phyloP scores from a whole-genome alignment of 768 basidiomycete species.

The Kwoniella bestiolae region DNA sequence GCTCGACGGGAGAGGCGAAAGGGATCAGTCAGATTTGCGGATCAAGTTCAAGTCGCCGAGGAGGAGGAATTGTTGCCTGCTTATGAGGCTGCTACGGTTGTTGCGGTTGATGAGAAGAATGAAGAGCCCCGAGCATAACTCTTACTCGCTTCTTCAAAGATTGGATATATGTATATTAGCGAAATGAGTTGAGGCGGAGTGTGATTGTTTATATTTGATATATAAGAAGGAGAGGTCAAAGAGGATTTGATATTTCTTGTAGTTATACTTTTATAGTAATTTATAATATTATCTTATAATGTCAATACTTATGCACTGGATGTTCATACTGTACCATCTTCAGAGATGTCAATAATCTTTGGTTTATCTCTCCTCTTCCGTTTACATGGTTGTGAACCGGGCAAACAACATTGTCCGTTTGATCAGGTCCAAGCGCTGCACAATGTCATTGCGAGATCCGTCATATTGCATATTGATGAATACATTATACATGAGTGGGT shows the following conservation, averaged over 20 bases:
- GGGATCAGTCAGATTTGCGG: conserved; percentile 13
- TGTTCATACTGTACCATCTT: neutral
- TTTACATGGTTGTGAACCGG: too few relatives aligned
- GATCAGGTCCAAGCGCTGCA: too few relatives aligned
- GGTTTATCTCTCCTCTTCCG: too few relatives aligned
- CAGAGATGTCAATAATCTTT: conserved; percentile 2
- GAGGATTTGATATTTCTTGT: neutral
- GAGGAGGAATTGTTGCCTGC: conserved; percentile 34
- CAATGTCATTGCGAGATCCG: too few relatives aligned
- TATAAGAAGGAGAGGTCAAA: neutral
- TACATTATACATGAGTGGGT: too few relatives aligned
- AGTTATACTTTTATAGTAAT: conserved; percentile 1
- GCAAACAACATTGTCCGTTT: too few relatives aligned
- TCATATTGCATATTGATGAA: too few relatives aligned
- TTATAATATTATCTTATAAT: neutral
- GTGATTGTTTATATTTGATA: neutral
- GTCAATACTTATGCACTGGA: conserved; percentile 5
- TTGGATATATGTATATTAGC: conserved; percentile 1
- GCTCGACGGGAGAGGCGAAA: conserved; percentile 20
- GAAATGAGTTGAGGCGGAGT: neutral
- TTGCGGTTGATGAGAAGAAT: conserved; percentile 10
- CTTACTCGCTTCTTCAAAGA: neutral
- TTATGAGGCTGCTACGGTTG: conserved; percentile 22
- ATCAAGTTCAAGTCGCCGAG: conserved; percentile 22
- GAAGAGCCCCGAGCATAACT: conserved; percentile 6